Evolutionary conservation across 1,139 yeast species (phyloP), one percentile per base, ranked within the genome.

Genomic region (Saccharomyces hybrid): DNA sequence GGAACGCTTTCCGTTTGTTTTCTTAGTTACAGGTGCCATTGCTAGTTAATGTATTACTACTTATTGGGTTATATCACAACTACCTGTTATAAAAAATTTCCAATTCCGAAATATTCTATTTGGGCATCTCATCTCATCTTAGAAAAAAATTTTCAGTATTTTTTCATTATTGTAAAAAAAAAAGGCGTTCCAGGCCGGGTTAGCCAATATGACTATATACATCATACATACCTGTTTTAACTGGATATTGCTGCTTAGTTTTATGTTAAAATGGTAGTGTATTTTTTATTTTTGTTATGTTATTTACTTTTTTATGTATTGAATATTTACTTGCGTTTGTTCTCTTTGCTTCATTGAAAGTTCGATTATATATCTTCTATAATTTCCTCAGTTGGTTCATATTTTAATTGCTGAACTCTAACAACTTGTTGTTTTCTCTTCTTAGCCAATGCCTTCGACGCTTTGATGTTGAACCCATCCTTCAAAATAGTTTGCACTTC

Each of bases 401-500:
- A 55, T 50, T 62, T 62, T 31, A 59, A 25, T 34, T 59, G 46
- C 20, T 52, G 48, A 14, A 41, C 31, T 25, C 54, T 47, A 20
- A 63, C 61, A 23, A 58, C 60, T 57, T 67, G 70, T 53, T 63
- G 63, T 52, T 69, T 70, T 57, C 72, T 66, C 61, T 68, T 68
- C 58, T 69, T 68, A 11, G 72, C 88, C 63, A 88, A 71, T 54
- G 73, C 73, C 54, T 82, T 73, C 1, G 96, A 88, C 54, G 82
- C 84, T 63, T 81, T 83, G 59, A 91, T 87, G 64, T 88, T 86
- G 76, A 90, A 91, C 0, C 98, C 98, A 58, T 83, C 85, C 48
- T 84, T 76, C 61, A 93, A 78, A 50, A 91, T 78, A 54, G 79
- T 78, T 62, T 91, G 95, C 47, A 96, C 89, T 72, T 91, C 97